Evolutionary conservation across 1,284 basidiomycete species (phyloP).

Genomic region (Phlebopus sp.): DNA sequence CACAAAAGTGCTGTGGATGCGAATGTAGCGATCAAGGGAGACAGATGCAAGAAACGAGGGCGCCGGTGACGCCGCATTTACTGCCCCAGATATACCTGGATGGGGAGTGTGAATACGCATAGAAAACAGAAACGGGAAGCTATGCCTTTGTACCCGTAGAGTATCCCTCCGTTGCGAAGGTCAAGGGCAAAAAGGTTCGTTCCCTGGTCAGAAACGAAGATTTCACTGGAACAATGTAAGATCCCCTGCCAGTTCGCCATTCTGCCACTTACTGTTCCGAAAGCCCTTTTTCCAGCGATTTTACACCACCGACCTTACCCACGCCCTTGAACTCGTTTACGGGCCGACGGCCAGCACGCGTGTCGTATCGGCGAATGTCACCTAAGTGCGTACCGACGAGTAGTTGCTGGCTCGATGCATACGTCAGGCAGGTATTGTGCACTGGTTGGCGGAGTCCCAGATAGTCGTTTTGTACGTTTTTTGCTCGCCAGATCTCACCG

Average conservation of each 20-base stretch:
- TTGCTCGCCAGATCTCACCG: slow-evolving; percentile 77
- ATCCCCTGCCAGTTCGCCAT: not conserved
- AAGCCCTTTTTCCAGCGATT: slow-evolving; percentile 56
- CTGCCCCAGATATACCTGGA: slow-evolving; percentile 65
- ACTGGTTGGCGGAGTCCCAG: slow-evolving; percentile 81
- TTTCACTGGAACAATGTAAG: slow-evolving; percentile 49
- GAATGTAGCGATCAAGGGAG: slow-evolving; percentile 66
- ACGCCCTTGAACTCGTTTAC: slow-evolving; percentile 64
- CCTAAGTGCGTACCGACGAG: slow-evolving; percentile 77
- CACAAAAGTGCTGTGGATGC: slow-evolving; percentile 68
- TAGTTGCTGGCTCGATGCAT: slow-evolving; percentile 48
- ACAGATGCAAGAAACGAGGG: slow-evolving; percentile 55
- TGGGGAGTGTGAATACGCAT: not conserved
- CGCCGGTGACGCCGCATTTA: slow-evolving; percentile 60
- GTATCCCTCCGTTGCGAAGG: slow-evolving; percentile 65
- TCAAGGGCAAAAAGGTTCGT: slow-evolving; percentile 72
- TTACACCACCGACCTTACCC: slow-evolving; percentile 67
- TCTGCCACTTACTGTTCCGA: slow-evolving; percentile 61
- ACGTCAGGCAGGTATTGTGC: slow-evolving; percentile 68
- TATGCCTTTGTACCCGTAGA: slow-evolving; percentile 73
- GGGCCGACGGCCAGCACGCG: slow-evolving; percentile 67
- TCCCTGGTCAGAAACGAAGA: slow-evolving; percentile 74
- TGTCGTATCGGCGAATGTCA: slow-evolving; percentile 79
- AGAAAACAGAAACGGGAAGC: slow-evolving; percentile 2
- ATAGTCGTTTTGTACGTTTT: slow-evolving; percentile 78